A percentile compares a stretch with the other conserved stretches of the same genome.
phyloP scores from a whole-genome alignment of 2,329 filamentous ascomycete genomes.

The Lasiodiplodia sp. region DNA sequence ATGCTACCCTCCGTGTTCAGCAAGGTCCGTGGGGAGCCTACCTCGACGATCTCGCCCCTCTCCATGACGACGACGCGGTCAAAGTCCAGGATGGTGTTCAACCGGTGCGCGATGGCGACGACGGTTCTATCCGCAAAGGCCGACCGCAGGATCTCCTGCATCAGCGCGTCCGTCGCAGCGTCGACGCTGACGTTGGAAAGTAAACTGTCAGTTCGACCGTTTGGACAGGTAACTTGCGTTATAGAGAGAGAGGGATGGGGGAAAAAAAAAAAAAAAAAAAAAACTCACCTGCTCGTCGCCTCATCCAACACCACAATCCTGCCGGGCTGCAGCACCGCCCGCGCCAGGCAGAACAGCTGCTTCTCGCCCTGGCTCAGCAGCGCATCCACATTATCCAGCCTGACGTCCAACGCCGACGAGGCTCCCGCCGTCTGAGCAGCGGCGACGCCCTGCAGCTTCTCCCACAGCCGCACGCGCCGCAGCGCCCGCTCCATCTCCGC shows the following conservation, averaged over 20 bases:
- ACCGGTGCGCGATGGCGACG: slow-evolving; percentile 63
- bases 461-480: slow-evolving; percentile 34
- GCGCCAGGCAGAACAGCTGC: slow-evolving; percentile 69
- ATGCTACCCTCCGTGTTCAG: slow-evolving; percentile 30
- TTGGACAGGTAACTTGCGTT: background rate
- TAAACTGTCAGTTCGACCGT: background rate
- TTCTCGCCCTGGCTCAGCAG: slow-evolving; percentile 59
- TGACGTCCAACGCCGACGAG: slow-evolving; percentile 31
- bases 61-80: slow-evolving; percentile 62
- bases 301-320: slow-evolving; percentile 44
- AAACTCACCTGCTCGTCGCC: slow-evolving; percentile 43
- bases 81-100: slow-evolving; percentile 63
- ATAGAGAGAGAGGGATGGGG: background rate
- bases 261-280: slow-evolving; percentile 25
- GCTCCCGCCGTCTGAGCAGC: background rate
- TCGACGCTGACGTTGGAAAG: slow-evolving; percentile 56
- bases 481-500: slow-evolving; percentile 32
- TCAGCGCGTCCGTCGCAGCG: slow-evolving; percentile 62
- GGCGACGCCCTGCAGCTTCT: slow-evolving; percentile 28
- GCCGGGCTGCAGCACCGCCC: slow-evolving; percentile 59
- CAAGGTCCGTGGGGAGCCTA: slow-evolving; percentile 23
- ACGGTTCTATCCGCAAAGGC: slow-evolving; percentile 66
- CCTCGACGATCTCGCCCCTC: slow-evolving; percentile 56
- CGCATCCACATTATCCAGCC: slow-evolving; percentile 31
- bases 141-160: slow-evolving; percentile 64